phyloP scores from a whole-genome alignment of 441 rosid genomes.

The Isatis lusitanica region DNA sequence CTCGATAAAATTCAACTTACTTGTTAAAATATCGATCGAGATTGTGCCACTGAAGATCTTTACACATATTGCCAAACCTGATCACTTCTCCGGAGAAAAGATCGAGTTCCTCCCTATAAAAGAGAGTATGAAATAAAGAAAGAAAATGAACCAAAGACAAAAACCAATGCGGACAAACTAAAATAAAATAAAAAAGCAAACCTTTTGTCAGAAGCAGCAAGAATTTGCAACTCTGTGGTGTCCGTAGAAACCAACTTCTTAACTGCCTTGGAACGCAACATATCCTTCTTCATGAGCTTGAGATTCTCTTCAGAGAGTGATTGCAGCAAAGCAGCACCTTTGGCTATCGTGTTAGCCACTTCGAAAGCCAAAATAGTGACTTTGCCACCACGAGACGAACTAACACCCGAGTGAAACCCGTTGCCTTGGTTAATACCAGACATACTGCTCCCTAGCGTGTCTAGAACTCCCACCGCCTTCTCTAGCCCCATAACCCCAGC shows the following conservation, averaged over 20 bases:
- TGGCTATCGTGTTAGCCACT: constrained; percentile 86
- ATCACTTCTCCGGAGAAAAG: constrained; percentile 73
- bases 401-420: constrained; percentile 55
- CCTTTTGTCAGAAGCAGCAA: constrained; percentile 94
- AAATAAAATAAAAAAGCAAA: constrained; percentile 31
- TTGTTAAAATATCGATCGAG: constrained; percentile 66
- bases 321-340: constrained; percentile 71
- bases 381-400: constrained; percentile 52
- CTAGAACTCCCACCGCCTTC: constrained; percentile 78
- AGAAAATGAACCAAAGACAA: neutral
- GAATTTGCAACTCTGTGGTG: constrained; percentile 55
- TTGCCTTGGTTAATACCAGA: constrained; percentile 61
- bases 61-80: constrained; percentile 84
- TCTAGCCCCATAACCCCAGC: constrained; percentile 68
- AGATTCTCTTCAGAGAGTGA: constrained; percentile 71
- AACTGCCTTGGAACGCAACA: constrained; percentile 67
- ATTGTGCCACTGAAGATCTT: constrained; percentile 90
- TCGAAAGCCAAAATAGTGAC: constrained; percentile 74
- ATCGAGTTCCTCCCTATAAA: constrained; percentile 75
- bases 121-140: neutral
- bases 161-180: neutral
- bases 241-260: constrained; percentile 68
- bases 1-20: constrained; percentile 38
- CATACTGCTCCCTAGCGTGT: constrained; percentile 86
- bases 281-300: constrained; percentile 59